Conservation (phyloP, 2,329 filamentous ascomycete species). For the Trichophyton equinum region DNA sequence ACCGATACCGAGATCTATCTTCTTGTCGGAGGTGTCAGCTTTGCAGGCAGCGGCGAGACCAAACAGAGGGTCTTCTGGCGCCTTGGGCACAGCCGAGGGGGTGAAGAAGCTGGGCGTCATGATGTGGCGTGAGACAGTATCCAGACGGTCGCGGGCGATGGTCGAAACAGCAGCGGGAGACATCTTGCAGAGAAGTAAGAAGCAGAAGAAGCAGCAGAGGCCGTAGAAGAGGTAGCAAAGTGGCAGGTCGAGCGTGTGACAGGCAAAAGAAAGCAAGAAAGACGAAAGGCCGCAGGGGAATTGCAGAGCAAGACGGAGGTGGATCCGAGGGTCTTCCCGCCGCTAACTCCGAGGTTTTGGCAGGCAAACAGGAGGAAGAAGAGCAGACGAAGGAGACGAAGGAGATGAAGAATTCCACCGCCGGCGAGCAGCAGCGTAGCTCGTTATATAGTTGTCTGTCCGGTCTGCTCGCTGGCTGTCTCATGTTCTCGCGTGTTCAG, state of each 20-base stretch:
- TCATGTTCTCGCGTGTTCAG: background rate
- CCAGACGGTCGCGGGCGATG: conserved; percentile 11
- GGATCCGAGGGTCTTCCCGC: background rate
- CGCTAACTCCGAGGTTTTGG: background rate
- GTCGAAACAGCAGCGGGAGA: background rate
- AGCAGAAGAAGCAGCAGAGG: background rate
- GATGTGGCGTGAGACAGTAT: conserved; percentile 14
- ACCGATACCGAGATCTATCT: conserved; percentile 90
- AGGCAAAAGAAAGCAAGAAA: conserved; percentile 1
- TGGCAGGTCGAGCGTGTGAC: background rate
- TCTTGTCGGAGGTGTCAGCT: conserved; percentile 61
- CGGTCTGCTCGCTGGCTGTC: background rate
- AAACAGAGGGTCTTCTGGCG: conserved; percentile 90
- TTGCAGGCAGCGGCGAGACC: conserved; percentile 80
- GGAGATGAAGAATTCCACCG: background rate
- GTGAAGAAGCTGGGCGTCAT: conserved; percentile 47
- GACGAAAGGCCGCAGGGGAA: background rate
- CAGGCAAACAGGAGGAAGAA: background rate
- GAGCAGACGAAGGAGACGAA: background rate
- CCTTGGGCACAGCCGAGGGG: conserved; percentile 66
- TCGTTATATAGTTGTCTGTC: background rate
- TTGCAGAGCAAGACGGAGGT: background rate
- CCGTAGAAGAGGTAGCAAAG: background rate
- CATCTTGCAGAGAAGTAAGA: background rate
- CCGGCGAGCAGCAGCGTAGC: too few species aligned